Evolutionary conservation across 2,329 filamentous ascomycete genomes (phyloP), one percentile per base, ranked within the genome.

Genomic region (Dactylella cylindrospora): DNA sequence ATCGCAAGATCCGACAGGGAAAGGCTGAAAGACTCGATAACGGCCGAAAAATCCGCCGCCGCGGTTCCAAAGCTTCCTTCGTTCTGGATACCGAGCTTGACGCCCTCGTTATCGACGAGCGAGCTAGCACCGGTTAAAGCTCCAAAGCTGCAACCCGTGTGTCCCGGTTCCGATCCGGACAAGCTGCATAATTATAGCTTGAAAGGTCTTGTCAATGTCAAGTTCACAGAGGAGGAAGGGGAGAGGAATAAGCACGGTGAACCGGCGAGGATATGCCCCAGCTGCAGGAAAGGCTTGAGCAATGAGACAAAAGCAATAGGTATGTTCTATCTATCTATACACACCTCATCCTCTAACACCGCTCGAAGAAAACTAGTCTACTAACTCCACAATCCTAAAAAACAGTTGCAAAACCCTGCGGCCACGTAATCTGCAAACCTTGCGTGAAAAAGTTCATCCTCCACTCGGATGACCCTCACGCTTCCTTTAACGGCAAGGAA

Each of bases 41-140:
- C 88, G 46, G 80, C 82, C 33, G 88, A 94, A 72, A 87, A 84
- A 76, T 83, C 65, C 20, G 66, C 49, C 28, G 65, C 65, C 2
- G 61, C 66, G 0, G 61, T 64, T 9, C 64, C 60, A 22, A 70
- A 70, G 38, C 75, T 95, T 0, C 88, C 89, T 0, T 94, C 89
- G 0, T 97, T 97, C 74, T 97, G 91, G 93, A 85, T 91, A 1
- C 91, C 90, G 0, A 88, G 86, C 0, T 80, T 91, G 54, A 94
- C 87, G 0, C 89, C 89, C 0, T 78, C 78, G 0, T 80, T 78
- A 29, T 80, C 80, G 39, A 75, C 77, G 41, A 75, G 78, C 46
- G 75, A 83, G 46, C 76, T 83, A 69, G 74, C 79, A 5, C 74
- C 80, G 31, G 74, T 74, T n/a, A 84, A 82, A 70, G 79, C 82